phyloP scores from a whole-genome alignment of 441 rosid species.

The Jatropha multifida region DNA sequence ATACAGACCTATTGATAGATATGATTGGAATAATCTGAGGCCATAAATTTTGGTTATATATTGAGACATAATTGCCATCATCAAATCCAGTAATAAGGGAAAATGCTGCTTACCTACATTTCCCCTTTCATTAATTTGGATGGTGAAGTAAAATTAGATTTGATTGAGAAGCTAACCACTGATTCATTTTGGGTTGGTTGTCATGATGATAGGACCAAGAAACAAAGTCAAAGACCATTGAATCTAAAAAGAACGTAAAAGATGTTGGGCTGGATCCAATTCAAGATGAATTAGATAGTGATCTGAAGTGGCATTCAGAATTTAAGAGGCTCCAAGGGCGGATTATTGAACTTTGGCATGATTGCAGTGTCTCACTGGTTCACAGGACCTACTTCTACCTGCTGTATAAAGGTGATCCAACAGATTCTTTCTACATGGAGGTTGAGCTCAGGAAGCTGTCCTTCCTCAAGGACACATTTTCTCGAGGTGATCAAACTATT shows the following conservation, averaged over 20 bases:
- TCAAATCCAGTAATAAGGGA: background rate
- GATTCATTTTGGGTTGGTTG: slow-evolving; percentile 10
- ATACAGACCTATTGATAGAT: background rate
- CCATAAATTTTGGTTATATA: background rate
- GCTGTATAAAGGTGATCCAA: slow-evolving; percentile 71
- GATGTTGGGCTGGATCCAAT: slow-evolving; percentile 80
- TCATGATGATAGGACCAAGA: slow-evolving; percentile 48
- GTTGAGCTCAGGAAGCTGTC: slow-evolving; percentile 76
- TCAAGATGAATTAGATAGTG: slow-evolving; percentile 42
- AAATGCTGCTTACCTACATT: background rate
- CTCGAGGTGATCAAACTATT: slow-evolving; percentile 41
- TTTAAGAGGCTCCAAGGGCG: slow-evolving; percentile 62
- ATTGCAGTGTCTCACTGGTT: slow-evolving; percentile 70
- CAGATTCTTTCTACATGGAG: slow-evolving; percentile 88
- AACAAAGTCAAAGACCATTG: slow-evolving; percentile 29
- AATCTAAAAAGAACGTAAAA: slow-evolving; percentile 44
- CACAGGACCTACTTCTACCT: slow-evolving; percentile 90
- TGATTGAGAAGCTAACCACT: background rate
- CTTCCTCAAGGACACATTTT: slow-evolving; percentile 60
- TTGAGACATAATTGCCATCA: background rate
- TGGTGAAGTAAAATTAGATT: background rate
- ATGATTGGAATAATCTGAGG: background rate
- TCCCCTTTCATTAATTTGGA: background rate
- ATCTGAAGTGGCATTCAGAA: slow-evolving; percentile 49
- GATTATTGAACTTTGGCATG: slow-evolving; percentile 82